Conservation (phyloP, 805 yeast genomes). For the Zygosaccharomyces lentus region DNA sequence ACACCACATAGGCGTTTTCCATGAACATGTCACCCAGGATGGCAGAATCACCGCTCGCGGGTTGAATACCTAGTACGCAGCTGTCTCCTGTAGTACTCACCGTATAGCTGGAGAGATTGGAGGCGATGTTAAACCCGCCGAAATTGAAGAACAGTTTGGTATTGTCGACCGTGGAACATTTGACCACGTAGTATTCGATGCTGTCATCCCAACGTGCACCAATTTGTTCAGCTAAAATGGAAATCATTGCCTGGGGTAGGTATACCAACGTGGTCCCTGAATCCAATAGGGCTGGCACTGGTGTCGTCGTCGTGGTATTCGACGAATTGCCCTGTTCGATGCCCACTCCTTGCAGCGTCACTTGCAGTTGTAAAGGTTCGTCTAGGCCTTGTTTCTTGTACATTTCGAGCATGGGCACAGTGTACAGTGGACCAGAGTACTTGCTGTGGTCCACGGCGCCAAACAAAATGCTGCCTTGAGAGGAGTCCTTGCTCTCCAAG, state of each 20-base stretch:
- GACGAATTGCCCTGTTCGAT: constrained; percentile 22
- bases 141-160: constrained; percentile 42
- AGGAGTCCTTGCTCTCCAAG: constrained; percentile 42
- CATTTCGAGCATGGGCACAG: constrained; percentile 27
- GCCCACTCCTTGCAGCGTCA: constrained; percentile 33
- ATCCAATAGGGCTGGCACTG: constrained; percentile 40
- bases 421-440: constrained; percentile 33
- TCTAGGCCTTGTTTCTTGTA: constrained; percentile 16
- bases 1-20: constrained; percentile 50
- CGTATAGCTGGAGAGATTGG: constrained; percentile 40
- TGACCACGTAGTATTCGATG: constrained; percentile 41
- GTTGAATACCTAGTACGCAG: constrained; percentile 43
- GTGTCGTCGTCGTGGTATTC: constrained; percentile 27
- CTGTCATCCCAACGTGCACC: constrained; percentile 39
- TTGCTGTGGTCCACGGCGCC: constrained; percentile 43
- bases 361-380: constrained; percentile 28
- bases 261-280: constrained; percentile 43
- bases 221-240: constrained; percentile 35
- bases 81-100: constrained; percentile 25
- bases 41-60: constrained; percentile 32
- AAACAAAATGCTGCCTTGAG: constrained; percentile 43
- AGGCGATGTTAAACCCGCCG: constrained; percentile 49
- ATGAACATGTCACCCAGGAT: constrained; percentile 54
- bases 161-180: constrained; percentile 37
- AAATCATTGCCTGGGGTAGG: constrained; percentile 38